Evolutionary conservation across 768 basidiomycete species (phyloP).

Genomic region (Trametes coccinea): DNA sequence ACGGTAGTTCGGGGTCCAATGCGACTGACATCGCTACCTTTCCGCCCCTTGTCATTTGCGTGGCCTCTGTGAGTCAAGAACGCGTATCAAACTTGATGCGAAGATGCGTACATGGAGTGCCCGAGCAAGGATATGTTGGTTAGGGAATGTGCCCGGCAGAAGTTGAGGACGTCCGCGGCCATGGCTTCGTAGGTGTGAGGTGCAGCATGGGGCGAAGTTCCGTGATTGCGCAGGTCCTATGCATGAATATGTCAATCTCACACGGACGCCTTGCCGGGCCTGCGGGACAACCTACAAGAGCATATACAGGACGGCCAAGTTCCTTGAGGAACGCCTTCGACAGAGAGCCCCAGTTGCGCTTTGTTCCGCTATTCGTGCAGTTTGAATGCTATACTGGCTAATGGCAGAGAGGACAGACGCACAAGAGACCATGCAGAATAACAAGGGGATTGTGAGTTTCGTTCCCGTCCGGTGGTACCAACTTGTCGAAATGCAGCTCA

Average conservation of each 20-base stretch:
- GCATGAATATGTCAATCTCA: background rate
- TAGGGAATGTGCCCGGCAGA: constrained; percentile 55
- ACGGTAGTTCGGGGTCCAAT: constrained; percentile 45
- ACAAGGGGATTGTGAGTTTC: constrained; percentile 32
- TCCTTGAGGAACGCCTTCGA: constrained; percentile 72
- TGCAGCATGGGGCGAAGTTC: constrained; percentile 70
- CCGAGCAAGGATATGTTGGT: constrained; percentile 74
- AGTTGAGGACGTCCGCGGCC: constrained; percentile 75
- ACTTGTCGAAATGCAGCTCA: constrained; percentile 31
- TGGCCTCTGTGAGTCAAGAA: too few relatives aligned
- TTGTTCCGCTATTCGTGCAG: constrained; percentile 62
- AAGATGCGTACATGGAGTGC: constrained; percentile 79
- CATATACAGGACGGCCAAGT: constrained; percentile 68
- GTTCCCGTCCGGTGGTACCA: constrained; percentile 28
- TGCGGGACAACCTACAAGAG: constrained; percentile 51
- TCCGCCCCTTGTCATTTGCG: constrained; percentile 64
- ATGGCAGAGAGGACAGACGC: constrained; percentile 1
- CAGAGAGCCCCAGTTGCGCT: constrained; percentile 86
- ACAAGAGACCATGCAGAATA: constrained; percentile 41
- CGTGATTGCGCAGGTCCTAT: constrained; percentile 90
- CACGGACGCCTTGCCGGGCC: background rate
- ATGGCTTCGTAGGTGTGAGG: constrained; percentile 79
- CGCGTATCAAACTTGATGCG: background rate
- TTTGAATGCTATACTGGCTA: background rate
- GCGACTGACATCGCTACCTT: constrained; percentile 79